These are phyloP conservation scores for Cladorrhinum sp. DNA, from an alignment of 2,329 filamentous ascomycete species.

Conservation along the genomic window DNA sequence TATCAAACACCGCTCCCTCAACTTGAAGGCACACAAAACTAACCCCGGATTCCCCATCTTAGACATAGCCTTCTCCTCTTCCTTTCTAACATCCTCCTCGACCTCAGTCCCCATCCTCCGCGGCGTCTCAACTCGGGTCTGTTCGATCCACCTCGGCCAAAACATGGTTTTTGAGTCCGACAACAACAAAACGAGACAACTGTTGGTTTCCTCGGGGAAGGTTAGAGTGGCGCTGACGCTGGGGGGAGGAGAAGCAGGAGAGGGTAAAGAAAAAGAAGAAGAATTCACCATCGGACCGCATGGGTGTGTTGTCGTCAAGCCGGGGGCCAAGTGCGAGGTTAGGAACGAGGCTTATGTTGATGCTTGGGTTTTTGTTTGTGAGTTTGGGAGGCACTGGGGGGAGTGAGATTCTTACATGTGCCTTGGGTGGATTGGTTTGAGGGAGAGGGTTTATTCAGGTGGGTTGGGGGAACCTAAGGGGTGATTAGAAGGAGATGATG, in stretches of 20 bases:
- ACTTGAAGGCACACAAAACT: too few relatives aligned
- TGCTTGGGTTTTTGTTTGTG: conserved; percentile 6
- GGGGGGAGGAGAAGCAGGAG: not conserved
- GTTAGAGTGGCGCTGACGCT: conserved; percentile 24
- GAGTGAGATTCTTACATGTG: too few relatives aligned
- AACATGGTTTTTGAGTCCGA: conserved; percentile 24
- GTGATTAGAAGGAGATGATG: too few relatives aligned
- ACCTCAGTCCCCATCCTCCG: conserved; percentile 27
- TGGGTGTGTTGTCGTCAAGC: conserved; percentile 29
- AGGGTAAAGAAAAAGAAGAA: conserved; percentile 16
- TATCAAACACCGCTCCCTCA: too few relatives aligned
- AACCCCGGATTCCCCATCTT: not conserved
- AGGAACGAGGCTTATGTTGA: conserved; percentile 29
- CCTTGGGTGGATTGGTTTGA: not conserved
- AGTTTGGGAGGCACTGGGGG: not conserved
- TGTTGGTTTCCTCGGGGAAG: conserved; percentile 33
- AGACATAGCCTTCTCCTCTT: conserved; percentile 36
- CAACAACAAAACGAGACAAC: conserved; percentile 25
- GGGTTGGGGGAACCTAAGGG: too few relatives aligned
- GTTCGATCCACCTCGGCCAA: conserved; percentile 28
- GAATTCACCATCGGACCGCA: conserved; percentile 30
- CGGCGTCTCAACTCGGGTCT: conserved; percentile 30
- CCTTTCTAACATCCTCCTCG: conserved; percentile 28
- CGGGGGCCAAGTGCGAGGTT: conserved; percentile 22
- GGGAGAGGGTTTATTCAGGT: too few relatives aligned